These are phyloP conservation scores for Lotus japonicus DNA, from an alignment of 306 rosid genomes.

Conservation along the genomic window DNA sequence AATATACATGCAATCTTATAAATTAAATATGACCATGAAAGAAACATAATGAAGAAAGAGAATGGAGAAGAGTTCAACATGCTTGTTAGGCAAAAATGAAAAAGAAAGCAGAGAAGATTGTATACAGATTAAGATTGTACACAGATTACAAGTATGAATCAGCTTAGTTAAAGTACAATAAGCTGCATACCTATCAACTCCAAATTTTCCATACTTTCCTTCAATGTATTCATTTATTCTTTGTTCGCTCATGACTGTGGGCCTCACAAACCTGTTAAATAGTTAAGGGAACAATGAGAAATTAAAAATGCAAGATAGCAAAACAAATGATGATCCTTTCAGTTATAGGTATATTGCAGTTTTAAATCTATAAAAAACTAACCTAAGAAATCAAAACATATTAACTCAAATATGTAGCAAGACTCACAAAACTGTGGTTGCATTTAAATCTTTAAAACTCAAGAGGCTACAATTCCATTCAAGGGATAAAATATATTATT, in stretches of 20 bases:
- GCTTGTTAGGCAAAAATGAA: conserved; percentile 1
- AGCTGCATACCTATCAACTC: conserved; percentile 71
- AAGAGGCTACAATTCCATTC: neutral
- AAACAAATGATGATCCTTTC: neutral
- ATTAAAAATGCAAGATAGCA: neutral
- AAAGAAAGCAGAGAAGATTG: neutral
- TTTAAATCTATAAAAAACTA: conserved; percentile 6
- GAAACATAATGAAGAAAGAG: neutral
- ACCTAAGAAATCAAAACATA: conserved; percentile 5
- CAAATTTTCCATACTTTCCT: conserved; percentile 90
- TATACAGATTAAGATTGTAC: too few relatives aligned
- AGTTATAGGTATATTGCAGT: neutral
- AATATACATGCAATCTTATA: neutral
- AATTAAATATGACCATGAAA: neutral
- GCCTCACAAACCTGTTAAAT: conserved; percentile 82
- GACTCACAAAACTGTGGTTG: neutral
- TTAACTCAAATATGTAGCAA: conserved; percentile 3
- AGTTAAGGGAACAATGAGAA: conserved; percentile 29
- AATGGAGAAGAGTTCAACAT: neutral
- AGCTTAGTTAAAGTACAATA: neutral
- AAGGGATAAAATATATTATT: neutral
- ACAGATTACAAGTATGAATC: conserved; percentile 2
- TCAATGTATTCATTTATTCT: conserved; percentile 74
- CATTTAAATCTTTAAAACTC: conserved; percentile 11
- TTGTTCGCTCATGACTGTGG: conserved; percentile 60